These are phyloP conservation scores for Austroboletus niveus DNA, from an alignment of 1,284 basidiomycete genomes.

Conservation along the genomic window DNA sequence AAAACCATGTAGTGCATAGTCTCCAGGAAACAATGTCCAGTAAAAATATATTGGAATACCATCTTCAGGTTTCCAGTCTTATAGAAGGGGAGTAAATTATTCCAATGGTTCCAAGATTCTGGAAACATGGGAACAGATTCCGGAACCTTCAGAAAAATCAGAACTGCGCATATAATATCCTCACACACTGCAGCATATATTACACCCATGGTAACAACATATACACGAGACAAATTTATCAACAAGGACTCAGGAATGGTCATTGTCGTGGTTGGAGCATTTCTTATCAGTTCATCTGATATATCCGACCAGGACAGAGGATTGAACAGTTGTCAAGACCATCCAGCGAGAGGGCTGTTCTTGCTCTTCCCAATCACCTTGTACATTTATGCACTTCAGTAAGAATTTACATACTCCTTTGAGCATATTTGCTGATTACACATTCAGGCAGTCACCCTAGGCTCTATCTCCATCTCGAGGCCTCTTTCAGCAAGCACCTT, in stretches of 20 bases:
- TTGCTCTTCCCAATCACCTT: conserved; percentile 65
- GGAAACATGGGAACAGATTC: too few relatives aligned
- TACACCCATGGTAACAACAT: conserved; percentile 62
- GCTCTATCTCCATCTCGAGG: too few relatives aligned
- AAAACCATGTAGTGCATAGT: too few relatives aligned
- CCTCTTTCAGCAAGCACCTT: too few relatives aligned
- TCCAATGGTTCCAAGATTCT: too few relatives aligned
- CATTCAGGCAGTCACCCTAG: conserved; percentile 49
- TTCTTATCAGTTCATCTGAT: conserved; percentile 71
- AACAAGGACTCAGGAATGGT: conserved; percentile 51
- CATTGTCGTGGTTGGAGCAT: conserved; percentile 75
- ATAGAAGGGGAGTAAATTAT: too few relatives aligned
- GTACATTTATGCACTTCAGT: conserved; percentile 55
- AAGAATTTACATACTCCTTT: conserved; percentile 2
- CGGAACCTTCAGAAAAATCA: too few relatives aligned
- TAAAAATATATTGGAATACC: too few relatives aligned
- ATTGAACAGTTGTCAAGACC: conserved; percentile 60
- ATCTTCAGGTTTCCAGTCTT: too few relatives aligned
- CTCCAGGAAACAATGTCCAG: too few relatives aligned
- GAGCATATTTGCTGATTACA: background rate
- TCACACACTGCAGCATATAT: too few relatives aligned
- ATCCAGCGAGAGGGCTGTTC: conserved; percentile 65
- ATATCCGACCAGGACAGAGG: conserved; percentile 84
- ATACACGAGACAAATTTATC: background rate
- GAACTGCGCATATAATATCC: too few relatives aligned